Base-by-base conservation (phyloP, 164 flowering plant species). In the Piper betle region DNA sequence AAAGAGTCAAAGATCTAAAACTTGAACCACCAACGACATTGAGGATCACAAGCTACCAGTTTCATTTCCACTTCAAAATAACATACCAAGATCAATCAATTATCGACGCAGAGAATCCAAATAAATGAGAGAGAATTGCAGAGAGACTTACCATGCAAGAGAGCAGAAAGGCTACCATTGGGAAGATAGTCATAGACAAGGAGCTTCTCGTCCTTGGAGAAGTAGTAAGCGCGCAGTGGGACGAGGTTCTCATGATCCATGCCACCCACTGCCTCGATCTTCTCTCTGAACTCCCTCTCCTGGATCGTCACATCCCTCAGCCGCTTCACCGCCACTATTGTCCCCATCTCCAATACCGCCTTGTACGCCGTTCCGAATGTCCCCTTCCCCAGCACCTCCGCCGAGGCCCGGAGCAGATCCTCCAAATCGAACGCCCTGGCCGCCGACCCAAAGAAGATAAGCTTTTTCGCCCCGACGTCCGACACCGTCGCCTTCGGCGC, bases 141-240 rank as follows among this genome's bases (percentile, higher is more conserved):
- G 20, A 64, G 56, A 16, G 33, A 7, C 82, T 81, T 38, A 93
- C 99, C 99, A 73, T 93, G 99, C 65, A 93, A 70, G 65, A 90
- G 87, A 9, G 99, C 97, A 74, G 96, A 93, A 59, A 93, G 79
- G 82, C 98, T 93, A 69, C 99, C 99, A 82, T 78, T 82, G 18
- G 93, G 78, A 86, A 91, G 69, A 80, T 82, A 94, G 77, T 94
- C 97, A 79, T 77, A 82, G 25, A 94, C 96, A 58, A 94, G 84
- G 58, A 94, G 90, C 77, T 83, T 94, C 75, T 94, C 97, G 6
- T 84, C 93, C 55, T 65, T 65, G 70, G 80, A 81, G 64, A 17
- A 88, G 64, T 84, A 84, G 64, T 88, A 94, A 38, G 91, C 99
- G 64, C 85, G 80, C 5, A 94, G 78, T 19, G 84, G 85, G 7